Conservation (phyloP, 768 basidiomycete genomes). For the Tylopilus balloui region DNA sequence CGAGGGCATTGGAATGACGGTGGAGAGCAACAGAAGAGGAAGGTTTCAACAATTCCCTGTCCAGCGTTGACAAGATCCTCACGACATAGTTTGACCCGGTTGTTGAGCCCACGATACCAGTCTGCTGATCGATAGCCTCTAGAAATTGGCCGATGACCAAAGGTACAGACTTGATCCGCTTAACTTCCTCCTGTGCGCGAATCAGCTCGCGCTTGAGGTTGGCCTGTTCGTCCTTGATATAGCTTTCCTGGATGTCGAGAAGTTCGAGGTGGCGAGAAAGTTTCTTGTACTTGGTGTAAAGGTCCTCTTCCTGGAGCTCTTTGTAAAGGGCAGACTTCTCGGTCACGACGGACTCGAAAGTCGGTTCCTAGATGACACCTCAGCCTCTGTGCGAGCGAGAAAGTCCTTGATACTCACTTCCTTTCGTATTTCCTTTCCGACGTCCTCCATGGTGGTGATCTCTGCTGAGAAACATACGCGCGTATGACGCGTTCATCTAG, state of each 20-base stretch:
- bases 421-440: constrained; percentile 79
- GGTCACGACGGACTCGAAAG: constrained; percentile 80
- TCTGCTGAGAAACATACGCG: constrained; percentile 10
- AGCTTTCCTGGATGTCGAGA: constrained; percentile 90
- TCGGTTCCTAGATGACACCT: constrained; percentile 62
- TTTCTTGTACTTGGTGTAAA: constrained; percentile 97
- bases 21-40: constrained; percentile 98
- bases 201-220: constrained; percentile 97
- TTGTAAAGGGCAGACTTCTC: constrained; percentile 87
- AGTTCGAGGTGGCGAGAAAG: constrained; percentile 93
- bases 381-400: constrained; percentile 1
- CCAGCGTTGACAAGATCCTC: constrained; percentile 92
- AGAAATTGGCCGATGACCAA: constrained; percentile 99
- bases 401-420: constrained; percentile 47
- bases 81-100: constrained; percentile 99
- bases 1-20: constrained; percentile 96
- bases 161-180: constrained; percentile 97
- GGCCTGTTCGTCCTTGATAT: constrained; percentile 98
- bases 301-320: constrained; percentile 85
- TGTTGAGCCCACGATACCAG: constrained; percentile 95
- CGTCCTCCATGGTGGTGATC: constrained; percentile 68
- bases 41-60: constrained; percentile 95
- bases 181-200: constrained; percentile 98
- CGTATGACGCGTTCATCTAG: constrained; percentile 27
- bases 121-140: constrained; percentile 96